These are phyloP conservation scores for Fraxinus pennsylvanica DNA, from an alignment of 257 asterid genomes.

Conservation along the genomic window DNA sequence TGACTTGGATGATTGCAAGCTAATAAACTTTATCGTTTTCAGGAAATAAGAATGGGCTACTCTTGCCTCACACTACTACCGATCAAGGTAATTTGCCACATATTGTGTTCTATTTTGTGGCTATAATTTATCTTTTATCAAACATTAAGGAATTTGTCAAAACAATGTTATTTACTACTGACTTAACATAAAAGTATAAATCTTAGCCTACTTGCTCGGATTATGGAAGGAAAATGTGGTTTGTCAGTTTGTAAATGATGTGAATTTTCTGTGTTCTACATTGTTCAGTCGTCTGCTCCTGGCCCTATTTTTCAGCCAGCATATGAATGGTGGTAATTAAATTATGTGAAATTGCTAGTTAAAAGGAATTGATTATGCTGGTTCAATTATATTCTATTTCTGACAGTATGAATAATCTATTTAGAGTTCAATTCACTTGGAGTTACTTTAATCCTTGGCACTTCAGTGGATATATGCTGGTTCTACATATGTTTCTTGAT, in stretches of 20 bases:
- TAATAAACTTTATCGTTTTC: conserved; percentile 21
- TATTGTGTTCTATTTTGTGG: not conserved
- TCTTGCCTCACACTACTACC: conserved; percentile 89
- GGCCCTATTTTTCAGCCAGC: not conserved
- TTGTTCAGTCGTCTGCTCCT: not conserved
- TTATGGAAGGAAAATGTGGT: not conserved
- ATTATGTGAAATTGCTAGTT: conserved; percentile 14
- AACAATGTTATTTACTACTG: not conserved
- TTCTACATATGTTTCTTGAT: not conserved
- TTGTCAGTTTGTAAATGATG: not conserved
- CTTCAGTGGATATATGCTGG: not conserved
- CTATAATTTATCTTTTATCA: not conserved
- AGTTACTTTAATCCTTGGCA: not conserved
- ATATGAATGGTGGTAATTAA: conserved; percentile 1
- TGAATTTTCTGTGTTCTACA: not conserved
- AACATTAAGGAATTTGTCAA: not conserved
- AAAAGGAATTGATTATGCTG: not conserved
- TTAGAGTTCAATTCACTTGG: not conserved
- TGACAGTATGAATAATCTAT: not conserved
- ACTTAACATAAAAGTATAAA: not conserved
- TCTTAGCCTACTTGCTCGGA: not conserved
- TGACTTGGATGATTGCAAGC: not conserved
- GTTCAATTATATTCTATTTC: not conserved
- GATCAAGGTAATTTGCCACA: conserved; percentile 66
- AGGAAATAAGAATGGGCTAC: conserved; percentile 96